Evolutionary conservation across 371 early-diverging fungal species (phyloP).

Genomic region (Choanephora cucurbitarum): DNA sequence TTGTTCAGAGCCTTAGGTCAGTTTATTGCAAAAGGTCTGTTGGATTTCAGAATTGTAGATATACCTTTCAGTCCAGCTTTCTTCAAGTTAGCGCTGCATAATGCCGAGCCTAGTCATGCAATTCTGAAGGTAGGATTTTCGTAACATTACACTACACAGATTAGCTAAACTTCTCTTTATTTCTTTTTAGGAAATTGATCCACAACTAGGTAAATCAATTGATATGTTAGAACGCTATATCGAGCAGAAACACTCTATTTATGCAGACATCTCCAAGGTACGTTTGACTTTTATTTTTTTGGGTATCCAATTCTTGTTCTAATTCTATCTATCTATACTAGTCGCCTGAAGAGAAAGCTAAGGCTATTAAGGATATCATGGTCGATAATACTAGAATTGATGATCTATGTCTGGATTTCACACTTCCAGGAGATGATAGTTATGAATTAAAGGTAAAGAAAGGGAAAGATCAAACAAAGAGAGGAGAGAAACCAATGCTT

Average conservation of each 20-base stretch:
- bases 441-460: conserved; percentile 59
- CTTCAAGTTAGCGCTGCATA: conserved; percentile 64
- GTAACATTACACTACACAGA: conserved; percentile 12
- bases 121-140: conserved; percentile 33
- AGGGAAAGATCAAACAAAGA: neutral
- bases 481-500: neutral
- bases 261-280: conserved; percentile 44
- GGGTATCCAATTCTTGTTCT: no score
- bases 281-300: neutral
- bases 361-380: conserved; percentile 43
- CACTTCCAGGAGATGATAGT: conserved; percentile 74
- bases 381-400: conserved; percentile 57
- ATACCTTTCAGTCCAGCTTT: conserved; percentile 80
- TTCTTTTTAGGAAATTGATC: conserved; percentile 62
- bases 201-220: conserved; percentile 70
- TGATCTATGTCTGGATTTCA: conserved; percentile 83
- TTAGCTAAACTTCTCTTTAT: conserved; percentile 21
- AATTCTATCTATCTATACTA: no score
- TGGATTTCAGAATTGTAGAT: conserved; percentile 88
- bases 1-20: conserved; percentile 76
- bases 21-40: conserved; percentile 86
- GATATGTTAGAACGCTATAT: conserved; percentile 62
- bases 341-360: conserved; percentile 33
- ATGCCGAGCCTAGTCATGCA: conserved; percentile 22
- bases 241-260: conserved; percentile 52